These are phyloP conservation scores for Penstemon barbatus DNA, from an alignment of 257 asterid genomes.

Conservation along the genomic window DNA sequence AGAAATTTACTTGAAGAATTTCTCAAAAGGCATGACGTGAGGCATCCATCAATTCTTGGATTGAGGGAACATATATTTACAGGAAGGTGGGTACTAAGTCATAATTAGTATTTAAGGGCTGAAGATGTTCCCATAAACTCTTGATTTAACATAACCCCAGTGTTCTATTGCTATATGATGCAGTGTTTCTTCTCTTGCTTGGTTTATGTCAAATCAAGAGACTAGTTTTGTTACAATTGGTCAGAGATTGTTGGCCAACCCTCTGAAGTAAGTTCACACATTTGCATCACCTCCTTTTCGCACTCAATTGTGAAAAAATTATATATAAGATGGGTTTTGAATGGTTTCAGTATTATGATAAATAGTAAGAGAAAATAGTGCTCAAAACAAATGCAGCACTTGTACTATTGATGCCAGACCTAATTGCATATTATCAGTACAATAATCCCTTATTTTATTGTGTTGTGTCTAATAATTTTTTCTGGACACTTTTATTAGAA, in stretches of 20 bases:
- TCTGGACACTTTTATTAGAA: background rate
- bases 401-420: background rate
- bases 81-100: slow-evolving; percentile 67
- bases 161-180: slow-evolving; percentile 37
- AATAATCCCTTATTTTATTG: no score
- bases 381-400: background rate
- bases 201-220: slow-evolving; percentile 99
- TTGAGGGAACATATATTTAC: slow-evolving; percentile 97
- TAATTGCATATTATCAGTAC: no score
- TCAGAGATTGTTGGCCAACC: slow-evolving; percentile 92
- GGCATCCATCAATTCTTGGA: slow-evolving; percentile 92
- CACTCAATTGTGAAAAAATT: no score
- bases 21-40: slow-evolving; percentile 79
- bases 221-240: slow-evolving; percentile 98
- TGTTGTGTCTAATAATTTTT: background rate
- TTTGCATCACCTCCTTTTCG: slow-evolving; percentile 3
- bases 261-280: slow-evolving; percentile 71
- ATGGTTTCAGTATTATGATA: no score
- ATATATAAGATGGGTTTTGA: no score
- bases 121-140: background rate
- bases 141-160: slow-evolving; percentile 17
- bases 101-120: slow-evolving; percentile 24
- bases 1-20: slow-evolving; percentile 96
- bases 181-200: slow-evolving; percentile 99
- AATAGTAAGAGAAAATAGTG: no score